phyloP scores from a whole-genome alignment of 306 rosid species.

The Dryas alaskensis region DNA sequence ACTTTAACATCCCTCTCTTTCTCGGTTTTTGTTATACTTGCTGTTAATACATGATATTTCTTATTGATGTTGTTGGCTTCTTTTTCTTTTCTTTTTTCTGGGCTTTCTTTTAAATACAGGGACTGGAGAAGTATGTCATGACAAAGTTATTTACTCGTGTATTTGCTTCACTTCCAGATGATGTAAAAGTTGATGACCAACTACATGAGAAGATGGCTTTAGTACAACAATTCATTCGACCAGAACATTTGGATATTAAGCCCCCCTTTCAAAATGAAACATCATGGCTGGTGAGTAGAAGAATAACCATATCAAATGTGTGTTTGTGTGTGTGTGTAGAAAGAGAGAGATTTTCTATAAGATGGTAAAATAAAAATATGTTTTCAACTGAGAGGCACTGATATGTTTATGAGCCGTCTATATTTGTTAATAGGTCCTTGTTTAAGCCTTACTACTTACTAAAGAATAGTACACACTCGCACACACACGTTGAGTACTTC shows the following conservation, averaged over 20 bases:
- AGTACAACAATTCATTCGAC: constrained; percentile 84
- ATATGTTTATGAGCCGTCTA: neutral
- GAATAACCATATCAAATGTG: neutral
- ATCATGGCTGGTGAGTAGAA: constrained; percentile 90
- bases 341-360: neutral
- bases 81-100: constrained; percentile 19
- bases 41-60: constrained; percentile 19
- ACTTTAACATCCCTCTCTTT: neutral
- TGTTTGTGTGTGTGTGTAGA: neutral
- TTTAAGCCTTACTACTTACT: neutral
- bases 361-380: neutral
- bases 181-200: constrained; percentile 68
- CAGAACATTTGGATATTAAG: constrained; percentile 89
- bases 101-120: constrained; percentile 52
- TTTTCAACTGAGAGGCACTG: neutral
- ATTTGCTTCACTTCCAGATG: constrained; percentile 88
- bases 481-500: neutral
- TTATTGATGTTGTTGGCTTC: constrained; percentile 13
- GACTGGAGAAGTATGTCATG: constrained; percentile 99
- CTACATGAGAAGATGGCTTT: constrained; percentile 83
- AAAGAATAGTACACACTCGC: no score
- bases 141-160: constrained; percentile 91
- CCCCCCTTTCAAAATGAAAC: constrained; percentile 84
- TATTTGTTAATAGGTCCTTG: neutral
- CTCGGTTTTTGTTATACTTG: neutral